These are phyloP conservation scores for Liriodendron chinense DNA, from an alignment of 164 flowering plant genomes.

Conservation along the genomic window DNA sequence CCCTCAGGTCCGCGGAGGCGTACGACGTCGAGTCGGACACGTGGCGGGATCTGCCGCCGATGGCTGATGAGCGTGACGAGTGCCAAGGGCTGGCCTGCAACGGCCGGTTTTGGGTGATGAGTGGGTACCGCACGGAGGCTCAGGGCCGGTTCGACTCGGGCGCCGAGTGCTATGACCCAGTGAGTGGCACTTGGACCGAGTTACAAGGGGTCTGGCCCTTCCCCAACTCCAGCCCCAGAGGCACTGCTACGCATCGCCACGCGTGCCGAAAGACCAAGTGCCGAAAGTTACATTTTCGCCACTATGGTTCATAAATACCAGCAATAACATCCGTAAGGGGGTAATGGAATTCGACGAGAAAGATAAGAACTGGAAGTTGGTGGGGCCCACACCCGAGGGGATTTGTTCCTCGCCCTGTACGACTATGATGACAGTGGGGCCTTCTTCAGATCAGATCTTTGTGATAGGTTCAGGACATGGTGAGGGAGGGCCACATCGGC, in stretches of 20 bases:
- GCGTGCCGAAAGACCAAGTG: neutral
- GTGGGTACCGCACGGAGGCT: conserved; percentile 34
- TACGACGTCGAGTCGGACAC: conserved; percentile 18
- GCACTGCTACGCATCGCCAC: neutral
- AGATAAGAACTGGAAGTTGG: conserved; percentile 9
- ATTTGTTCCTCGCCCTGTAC: conserved; percentile 10
- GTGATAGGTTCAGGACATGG: conserved; percentile 4
- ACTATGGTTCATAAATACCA: conserved; percentile 1
- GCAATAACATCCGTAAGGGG: neutral
- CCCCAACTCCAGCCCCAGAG: conserved; percentile 12
- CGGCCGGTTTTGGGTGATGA: conserved; percentile 31
- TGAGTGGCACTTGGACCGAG: conserved; percentile 10
- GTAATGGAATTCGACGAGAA: conserved; percentile 10
- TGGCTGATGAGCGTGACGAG: conserved; percentile 29
- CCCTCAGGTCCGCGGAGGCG: conserved; percentile 22
- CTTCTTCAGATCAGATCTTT: conserved; percentile 8
- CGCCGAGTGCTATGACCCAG: conserved; percentile 29
- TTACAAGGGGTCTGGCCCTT: conserved; percentile 17
- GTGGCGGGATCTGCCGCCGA: conserved; percentile 20
- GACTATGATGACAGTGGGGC: neutral
- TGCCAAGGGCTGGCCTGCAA: conserved; percentile 23
- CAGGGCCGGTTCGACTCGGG: conserved; percentile 30
- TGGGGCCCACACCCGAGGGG: conserved; percentile 3
- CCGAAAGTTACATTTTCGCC: neutral
- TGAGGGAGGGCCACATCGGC: neutral